Evolutionary conservation across 2,329 filamentous ascomycete species (phyloP).

Genomic region (Fusarium beomiforme): DNA sequence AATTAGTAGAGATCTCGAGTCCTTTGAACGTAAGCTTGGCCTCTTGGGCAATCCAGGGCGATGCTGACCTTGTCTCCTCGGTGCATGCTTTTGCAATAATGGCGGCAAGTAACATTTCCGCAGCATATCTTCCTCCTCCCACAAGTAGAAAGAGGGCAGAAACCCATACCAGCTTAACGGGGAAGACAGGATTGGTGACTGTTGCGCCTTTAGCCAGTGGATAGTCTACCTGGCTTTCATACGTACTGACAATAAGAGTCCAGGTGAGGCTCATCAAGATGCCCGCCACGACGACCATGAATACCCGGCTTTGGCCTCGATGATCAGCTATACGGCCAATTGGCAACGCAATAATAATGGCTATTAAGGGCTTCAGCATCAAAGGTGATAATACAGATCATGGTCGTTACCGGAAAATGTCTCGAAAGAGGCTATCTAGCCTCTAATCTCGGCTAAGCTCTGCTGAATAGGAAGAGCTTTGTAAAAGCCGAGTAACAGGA

Average conservation of each 20-base stretch:
- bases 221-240: too few relatives aligned
- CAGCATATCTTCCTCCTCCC: background rate
- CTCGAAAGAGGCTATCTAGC: background rate
- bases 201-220: accelerated
- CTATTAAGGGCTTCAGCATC: accelerated
- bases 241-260: background rate
- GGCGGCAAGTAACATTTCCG: background rate
- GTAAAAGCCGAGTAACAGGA: accelerated
- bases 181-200: too few relatives aligned
- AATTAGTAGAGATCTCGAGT: background rate
- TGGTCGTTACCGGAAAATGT: too few relatives aligned
- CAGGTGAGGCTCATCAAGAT: background rate
- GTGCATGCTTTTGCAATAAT: background rate
- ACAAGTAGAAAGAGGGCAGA: background rate
- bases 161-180: background rate
- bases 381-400: too few relatives aligned
- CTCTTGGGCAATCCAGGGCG: too few relatives aligned
- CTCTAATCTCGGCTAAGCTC: background rate
- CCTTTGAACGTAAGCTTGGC: background rate
- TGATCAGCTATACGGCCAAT: background rate
- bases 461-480: background rate
- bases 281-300: background rate
- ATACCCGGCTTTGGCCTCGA: background rate
- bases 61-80: background rate
- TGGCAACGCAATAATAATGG: background rate